These are phyloP conservation scores for Penicillium roqueforti DNA, from an alignment of 495 filamentous ascomycete genomes.

Conservation along the genomic window DNA sequence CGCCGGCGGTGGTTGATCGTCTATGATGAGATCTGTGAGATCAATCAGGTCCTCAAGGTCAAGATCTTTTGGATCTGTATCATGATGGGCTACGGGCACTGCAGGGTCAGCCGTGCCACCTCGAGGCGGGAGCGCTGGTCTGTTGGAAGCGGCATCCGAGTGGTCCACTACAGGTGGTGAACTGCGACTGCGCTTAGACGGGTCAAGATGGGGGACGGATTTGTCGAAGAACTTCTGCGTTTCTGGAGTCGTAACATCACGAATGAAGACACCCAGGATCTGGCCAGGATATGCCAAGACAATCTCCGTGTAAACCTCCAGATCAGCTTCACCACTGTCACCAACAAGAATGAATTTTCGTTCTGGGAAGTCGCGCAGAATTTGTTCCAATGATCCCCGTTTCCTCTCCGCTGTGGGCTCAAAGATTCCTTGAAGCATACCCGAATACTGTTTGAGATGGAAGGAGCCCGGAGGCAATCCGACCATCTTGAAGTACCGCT, in stretches of 20 bases:
- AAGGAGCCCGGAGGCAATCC: constrained; percentile 83
- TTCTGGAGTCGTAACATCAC: constrained; percentile 81
- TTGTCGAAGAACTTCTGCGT: constrained; percentile 72
- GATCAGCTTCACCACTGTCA: constrained; percentile 92
- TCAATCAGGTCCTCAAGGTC: constrained; percentile 60
- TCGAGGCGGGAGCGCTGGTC: constrained; percentile 39
- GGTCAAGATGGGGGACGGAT: constrained; percentile 45
- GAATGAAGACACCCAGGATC: constrained; percentile 83
- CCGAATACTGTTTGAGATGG: constrained; percentile 91
- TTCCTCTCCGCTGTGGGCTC: constrained; percentile 96
- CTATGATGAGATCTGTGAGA: constrained; percentile 53
- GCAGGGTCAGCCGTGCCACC: constrained; percentile 12
- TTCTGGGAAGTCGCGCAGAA: constrained; percentile 84
- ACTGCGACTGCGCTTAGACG: constrained; percentile 23
- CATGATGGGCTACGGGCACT: constrained; percentile 14
- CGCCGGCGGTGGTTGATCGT: constrained; percentile 7
- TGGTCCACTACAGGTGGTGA: constrained; percentile 27
- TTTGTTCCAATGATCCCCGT: constrained; percentile 76
- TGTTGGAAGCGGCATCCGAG: constrained; percentile 25
- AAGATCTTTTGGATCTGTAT: constrained; percentile 27
- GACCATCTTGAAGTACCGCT: constrained; percentile 73
- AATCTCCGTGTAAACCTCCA: constrained; percentile 97
- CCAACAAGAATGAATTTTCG: constrained; percentile 88
- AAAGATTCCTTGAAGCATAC: constrained; percentile 96
- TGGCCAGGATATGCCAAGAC: constrained; percentile 75